Conservation (phyloP, 2,329 filamentous ascomycete genomes). For the Chaetomium sp. region DNA sequence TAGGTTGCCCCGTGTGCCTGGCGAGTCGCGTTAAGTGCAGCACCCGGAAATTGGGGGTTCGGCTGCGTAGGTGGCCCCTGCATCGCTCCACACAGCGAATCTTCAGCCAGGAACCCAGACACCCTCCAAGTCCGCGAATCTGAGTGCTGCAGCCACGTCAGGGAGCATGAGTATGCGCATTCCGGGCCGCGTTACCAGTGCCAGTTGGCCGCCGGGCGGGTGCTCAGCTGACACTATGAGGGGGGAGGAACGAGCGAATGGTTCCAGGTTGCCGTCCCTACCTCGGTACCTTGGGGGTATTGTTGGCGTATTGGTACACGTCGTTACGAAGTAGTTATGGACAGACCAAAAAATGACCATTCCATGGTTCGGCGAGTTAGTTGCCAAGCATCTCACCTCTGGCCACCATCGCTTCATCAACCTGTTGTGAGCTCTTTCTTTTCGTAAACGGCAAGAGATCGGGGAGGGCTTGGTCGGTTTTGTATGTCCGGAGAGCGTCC, state of each 20-base stretch:
- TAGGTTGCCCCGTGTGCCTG: constrained; percentile 23
- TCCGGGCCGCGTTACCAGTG: neutral
- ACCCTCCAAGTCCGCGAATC: neutral
- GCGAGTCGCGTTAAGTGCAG: constrained; percentile 22
- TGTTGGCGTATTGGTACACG: no score
- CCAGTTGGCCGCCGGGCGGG: neutral
- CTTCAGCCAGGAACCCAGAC: neutral
- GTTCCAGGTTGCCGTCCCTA: no score
- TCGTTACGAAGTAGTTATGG: no score
- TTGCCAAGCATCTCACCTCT: neutral
- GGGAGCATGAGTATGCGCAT: neutral
- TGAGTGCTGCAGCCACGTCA: neutral
- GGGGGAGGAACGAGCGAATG: no score
- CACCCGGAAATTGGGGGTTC: constrained; percentile 4
- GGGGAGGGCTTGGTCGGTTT: neutral
- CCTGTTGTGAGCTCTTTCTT: no score
- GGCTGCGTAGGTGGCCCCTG: constrained; percentile 12
- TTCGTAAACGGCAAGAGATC: neutral
- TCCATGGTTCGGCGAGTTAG: no score
- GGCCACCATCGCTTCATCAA: no score
- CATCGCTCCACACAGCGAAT: constrained; percentile 13
- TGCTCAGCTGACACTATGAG: neutral
- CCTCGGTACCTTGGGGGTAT: no score
- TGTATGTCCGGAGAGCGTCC: neutral
- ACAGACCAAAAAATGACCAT: no score